Percentiles rank a stretch among this genome's conserved stretches.
phyloP scores from a whole-genome alignment of 2,329 filamentous ascomycete genomes.

The Alternaria tenuissima region DNA sequence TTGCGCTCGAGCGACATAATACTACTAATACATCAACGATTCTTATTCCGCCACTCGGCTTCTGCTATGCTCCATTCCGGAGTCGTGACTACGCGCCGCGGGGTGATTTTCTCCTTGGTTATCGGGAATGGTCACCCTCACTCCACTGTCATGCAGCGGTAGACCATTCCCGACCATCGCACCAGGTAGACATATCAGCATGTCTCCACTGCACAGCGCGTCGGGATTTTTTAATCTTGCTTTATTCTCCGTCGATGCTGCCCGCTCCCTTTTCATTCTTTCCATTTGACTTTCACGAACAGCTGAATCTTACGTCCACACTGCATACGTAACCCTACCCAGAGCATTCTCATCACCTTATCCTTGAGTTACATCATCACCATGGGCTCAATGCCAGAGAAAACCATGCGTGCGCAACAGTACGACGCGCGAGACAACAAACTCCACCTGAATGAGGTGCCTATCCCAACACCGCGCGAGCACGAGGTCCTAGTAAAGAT shows the following conservation, averaged over 20 bases:
- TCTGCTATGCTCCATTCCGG: background rate
- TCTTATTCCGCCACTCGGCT: background rate
- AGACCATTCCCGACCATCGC: conserved; percentile 18
- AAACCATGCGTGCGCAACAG: conserved; percentile 42
- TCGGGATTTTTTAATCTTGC: conserved; percentile 3
- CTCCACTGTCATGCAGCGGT: conserved; percentile 12
- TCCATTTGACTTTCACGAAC: background rate
- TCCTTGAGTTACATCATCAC: background rate
- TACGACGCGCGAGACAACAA: conserved; percentile 48
- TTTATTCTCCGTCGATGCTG: background rate
- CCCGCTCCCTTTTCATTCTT: background rate
- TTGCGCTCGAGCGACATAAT: conserved; percentile 1
- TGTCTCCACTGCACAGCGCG: conserved; percentile 5
- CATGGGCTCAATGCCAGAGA: conserved; percentile 27
- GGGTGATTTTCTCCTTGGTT: conserved; percentile 1
- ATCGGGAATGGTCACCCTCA: conserved; percentile 24
- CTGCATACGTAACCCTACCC: background rate
- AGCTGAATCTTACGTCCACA: background rate
- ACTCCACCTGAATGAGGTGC: conserved; percentile 55
- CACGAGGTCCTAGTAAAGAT: conserved; percentile 55
- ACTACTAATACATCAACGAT: conserved; percentile 12
- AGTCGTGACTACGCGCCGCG: conserved; percentile 5
- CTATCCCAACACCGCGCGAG: conserved; percentile 54
- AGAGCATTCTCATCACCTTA: background rate
- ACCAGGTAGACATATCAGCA: conserved; percentile 7